phyloP scores from a whole-genome alignment of 495 filamentous ascomycete genomes.

The Xylaria palmicola region DNA sequence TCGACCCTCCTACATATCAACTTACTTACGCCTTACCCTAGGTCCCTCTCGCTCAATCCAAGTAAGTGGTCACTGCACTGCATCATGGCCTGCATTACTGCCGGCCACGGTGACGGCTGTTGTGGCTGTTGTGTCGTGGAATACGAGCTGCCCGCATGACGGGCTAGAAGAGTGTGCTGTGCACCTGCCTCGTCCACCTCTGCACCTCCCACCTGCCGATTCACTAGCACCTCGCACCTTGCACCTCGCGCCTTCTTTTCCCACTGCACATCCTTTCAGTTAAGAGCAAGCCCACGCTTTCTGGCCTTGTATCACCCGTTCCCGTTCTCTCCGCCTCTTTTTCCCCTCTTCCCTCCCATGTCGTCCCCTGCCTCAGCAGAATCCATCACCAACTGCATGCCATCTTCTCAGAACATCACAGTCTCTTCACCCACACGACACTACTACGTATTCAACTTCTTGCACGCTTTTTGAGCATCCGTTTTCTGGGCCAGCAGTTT shows the following conservation, averaged over 20 bases:
- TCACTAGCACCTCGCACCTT: conserved; percentile 1
- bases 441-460: conserved; percentile 25
- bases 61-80: neutral
- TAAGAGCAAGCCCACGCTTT: neutral
- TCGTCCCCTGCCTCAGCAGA: conserved; percentile 21
- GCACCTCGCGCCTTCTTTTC: neutral
- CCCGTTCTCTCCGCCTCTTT: conserved; percentile 4
- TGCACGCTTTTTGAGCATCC: conserved; percentile 35
- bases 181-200: neutral
- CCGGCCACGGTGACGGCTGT: neutral
- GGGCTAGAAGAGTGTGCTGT: neutral
- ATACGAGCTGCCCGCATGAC: neutral
- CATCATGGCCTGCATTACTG: neutral
- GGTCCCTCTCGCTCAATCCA: neutral
- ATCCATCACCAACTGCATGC: conserved; percentile 19
- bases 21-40: neutral
- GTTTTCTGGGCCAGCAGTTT: conserved; percentile 29
- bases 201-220: neutral
- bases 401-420: conserved; percentile 27
- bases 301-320: neutral
- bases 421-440: conserved; percentile 19
- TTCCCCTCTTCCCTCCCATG: conserved; percentile 12
- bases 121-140: too few species aligned
- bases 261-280: neutral
- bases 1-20: neutral